Conservation (phyloP, 2,329 filamentous ascomycete species). For the Neoscytalidium dimidiatum region DNA sequence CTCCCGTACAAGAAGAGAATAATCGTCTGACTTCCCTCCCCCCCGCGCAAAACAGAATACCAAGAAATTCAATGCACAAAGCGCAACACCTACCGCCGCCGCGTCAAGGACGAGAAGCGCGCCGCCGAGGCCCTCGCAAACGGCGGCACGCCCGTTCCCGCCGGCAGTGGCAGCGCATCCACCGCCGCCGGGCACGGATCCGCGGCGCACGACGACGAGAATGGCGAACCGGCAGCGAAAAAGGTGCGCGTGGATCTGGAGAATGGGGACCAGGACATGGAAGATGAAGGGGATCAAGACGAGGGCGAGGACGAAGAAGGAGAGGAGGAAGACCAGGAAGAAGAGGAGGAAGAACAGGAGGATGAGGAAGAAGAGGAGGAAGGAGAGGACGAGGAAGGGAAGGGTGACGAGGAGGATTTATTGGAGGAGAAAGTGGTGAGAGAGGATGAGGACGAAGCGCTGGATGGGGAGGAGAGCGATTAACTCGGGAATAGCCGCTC, state of each 20-base stretch:
- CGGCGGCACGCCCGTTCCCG: not conserved
- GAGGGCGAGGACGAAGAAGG: slow-evolving; percentile 44
- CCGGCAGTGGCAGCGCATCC: not conserved
- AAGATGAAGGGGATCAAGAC: slow-evolving; percentile 42
- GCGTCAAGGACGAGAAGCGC: slow-evolving; percentile 66
- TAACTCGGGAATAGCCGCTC: slow-evolving; percentile 21
- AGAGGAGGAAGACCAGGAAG: slow-evolving; percentile 48
- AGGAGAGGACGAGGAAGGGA: slow-evolving; percentile 56
- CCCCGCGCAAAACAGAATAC: slow-evolving; percentile 56
- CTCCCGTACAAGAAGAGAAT: not conserved
- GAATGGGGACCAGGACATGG: slow-evolving; percentile 33
- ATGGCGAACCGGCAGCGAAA: slow-evolving; percentile 18
- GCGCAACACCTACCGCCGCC: slow-evolving; percentile 71
- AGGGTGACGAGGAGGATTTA: slow-evolving; percentile 54
- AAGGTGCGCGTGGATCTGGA: slow-evolving; percentile 26
- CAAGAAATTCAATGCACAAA: slow-evolving; percentile 73
- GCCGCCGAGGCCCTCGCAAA: slow-evolving; percentile 19
- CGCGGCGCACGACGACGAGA: slow-evolving; percentile 4
- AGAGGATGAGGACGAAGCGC: slow-evolving; percentile 48
- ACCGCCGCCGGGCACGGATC: not conserved
- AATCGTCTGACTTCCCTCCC: not conserved
- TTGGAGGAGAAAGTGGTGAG: slow-evolving; percentile 48
- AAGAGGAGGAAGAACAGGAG: slow-evolving; percentile 47
- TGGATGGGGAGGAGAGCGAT: slow-evolving; percentile 57
- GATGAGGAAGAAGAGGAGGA: slow-evolving; percentile 54